Conservation (phyloP, 2,329 filamentous ascomycete species). For the Hypoxylon sp. region DNA sequence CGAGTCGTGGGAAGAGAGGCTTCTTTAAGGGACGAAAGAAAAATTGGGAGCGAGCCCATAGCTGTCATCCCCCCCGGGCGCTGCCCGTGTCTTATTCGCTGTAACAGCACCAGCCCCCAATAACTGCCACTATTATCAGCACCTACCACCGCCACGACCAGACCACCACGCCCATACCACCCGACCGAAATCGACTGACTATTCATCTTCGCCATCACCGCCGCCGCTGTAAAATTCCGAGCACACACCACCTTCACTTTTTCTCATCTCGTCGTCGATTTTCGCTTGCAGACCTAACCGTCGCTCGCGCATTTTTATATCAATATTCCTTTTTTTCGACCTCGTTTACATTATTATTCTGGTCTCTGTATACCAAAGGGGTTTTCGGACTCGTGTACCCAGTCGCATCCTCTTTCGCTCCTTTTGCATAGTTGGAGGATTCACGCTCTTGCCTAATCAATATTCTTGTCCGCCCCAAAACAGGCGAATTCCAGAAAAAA, state of each 20-base stretch:
- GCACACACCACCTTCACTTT: conserved; percentile 39
- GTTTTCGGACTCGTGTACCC: conserved; percentile 42
- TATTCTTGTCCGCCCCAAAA: conserved; percentile 30
- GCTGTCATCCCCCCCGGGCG: conserved; percentile 32
- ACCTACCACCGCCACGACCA: conserved; percentile 45
- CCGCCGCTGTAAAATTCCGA: conserved; percentile 48
- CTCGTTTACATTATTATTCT: conserved; percentile 40
- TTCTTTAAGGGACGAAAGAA: conserved; percentile 15
- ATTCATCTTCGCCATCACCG: conserved; percentile 52
- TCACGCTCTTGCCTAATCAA: conserved; percentile 38
- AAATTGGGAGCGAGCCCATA: conserved; percentile 24
- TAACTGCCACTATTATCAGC: conserved; percentile 43
- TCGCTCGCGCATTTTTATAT: conserved; percentile 34
- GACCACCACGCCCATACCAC: conserved; percentile 45
- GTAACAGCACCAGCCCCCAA: conserved; percentile 42
- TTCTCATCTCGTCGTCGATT: conserved; percentile 29
- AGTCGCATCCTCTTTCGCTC: conserved; percentile 40
- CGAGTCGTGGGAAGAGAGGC: conserved; percentile 21
- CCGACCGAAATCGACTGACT: conserved; percentile 48
- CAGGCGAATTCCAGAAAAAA: conserved; percentile 21
- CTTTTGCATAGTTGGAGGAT: conserved; percentile 40
- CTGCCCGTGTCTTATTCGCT: conserved; percentile 38
- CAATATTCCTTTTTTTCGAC: conserved; percentile 22
- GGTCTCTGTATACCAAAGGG: conserved; percentile 42
- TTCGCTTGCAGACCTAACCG: conserved; percentile 36